Base-by-base conservation (phyloP, 2,329 filamentous ascomycete species). In the Fusarium sp. region DNA sequence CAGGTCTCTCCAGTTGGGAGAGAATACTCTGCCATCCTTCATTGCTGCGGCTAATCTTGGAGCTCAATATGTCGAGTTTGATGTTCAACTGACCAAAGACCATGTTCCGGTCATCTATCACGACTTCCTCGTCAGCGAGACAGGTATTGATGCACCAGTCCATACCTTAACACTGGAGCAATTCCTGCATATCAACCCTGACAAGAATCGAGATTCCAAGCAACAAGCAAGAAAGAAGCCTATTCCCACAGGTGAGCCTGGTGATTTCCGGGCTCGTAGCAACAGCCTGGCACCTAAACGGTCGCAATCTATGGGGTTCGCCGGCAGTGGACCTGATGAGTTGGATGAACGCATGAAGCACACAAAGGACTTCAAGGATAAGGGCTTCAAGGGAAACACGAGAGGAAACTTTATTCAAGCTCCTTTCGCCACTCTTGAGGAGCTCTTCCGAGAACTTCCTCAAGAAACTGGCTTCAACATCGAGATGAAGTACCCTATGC, bases 401-500 rank as follows among this genome's bases (percentile, higher is more conserved):
- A 92, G 96, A 9, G 96, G 95, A 58, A 94, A 94, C 79, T 97
- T 97, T 77, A 98, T 99, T 77, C 95, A 98, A 80, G 94, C 93
- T 1, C 94, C 95, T 0, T 99, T 99, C 83, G 95, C 95, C 12
- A 99, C 96, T 0, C 86, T 99, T 9, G 94, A 98, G 81, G 94
- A 98, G 70, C 91, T 98, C 80, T 98, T 99, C 84, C 89, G 89
- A 77, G 92, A 95, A 78, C 84, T 99, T 1, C 94, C 94, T 0
- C 88, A 92, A 70, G 87, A 89, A 19, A 93, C 97, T 27, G 95
- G 96, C 19, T 99, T 99, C 87, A 98, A 99, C 82, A 97, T 99
- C 75, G 96, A 99, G 84, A 93, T 99, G 88, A 98, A 99, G 83
- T 99, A 99, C 80, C 96, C 96, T 10, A 98, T 98, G 95, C 89